Percentiles rank a stretch among this genome's conserved stretches.
These are phyloP conservation scores for Hypoxylon fuscum DNA, from an alignment of 495 filamentous ascomycete species.

Conservation along the genomic window DNA sequence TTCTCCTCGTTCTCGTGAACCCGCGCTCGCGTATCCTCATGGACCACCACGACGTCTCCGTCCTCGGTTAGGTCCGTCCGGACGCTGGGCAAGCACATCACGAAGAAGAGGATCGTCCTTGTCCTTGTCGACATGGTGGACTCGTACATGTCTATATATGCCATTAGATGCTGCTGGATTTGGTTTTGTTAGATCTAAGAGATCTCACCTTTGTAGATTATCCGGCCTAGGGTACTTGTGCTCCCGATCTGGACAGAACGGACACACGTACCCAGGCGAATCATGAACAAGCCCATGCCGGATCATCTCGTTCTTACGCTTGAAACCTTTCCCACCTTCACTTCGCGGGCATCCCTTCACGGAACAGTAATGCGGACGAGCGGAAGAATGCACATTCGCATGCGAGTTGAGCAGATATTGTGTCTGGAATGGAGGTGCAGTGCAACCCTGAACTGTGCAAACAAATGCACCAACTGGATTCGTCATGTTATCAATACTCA, in stretches of 20 bases:
- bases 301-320: slow-evolving; percentile 99
- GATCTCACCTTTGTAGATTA: slow-evolving; percentile 89
- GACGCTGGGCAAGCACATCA: slow-evolving; percentile 82
- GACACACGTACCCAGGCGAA: slow-evolving; percentile 95
- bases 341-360: slow-evolving; percentile 80
- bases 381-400: slow-evolving; percentile 93
- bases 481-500: slow-evolving; percentile 61
- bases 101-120: slow-evolving; percentile 83
- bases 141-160: slow-evolving; percentile 78
- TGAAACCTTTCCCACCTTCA: slow-evolving; percentile 92
- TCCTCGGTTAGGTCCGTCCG: slow-evolving; percentile 84
- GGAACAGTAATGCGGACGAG: slow-evolving; percentile 90
- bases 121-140: slow-evolving; percentile 87
- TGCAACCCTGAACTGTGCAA: slow-evolving; percentile 70
- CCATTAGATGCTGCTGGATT: slow-evolving; percentile 29
- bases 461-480: slow-evolving; percentile 54
- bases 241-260: slow-evolving; percentile 94
- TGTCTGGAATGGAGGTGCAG: slow-evolving; percentile 87
- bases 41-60: slow-evolving; percentile 71
- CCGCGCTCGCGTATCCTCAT: slow-evolving; percentile 9
- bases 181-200: slow-evolving; percentile 1
- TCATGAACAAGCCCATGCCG: slow-evolving; percentile 94
- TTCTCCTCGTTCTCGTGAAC: slow-evolving; percentile 24
- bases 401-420: slow-evolving; percentile 88
- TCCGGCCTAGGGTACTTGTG: slow-evolving; percentile 97